Evolutionary conservation across 139 green algal species (phyloP).

Genomic region (Eudorina sp.): DNA sequence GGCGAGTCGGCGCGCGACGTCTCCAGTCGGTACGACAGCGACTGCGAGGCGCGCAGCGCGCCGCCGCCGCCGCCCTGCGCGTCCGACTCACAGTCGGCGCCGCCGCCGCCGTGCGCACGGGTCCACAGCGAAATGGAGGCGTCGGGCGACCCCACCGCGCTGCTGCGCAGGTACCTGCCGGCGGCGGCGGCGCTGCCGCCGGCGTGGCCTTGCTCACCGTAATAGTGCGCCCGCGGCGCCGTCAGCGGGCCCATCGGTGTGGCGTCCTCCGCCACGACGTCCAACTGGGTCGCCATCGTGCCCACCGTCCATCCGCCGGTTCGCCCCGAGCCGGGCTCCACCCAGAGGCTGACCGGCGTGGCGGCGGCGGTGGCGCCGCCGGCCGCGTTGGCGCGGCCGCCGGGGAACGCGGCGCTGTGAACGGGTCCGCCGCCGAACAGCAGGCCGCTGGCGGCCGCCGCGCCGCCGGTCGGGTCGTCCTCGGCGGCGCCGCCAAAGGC

Average conservation of each 20-base stretch:
- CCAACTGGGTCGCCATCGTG: not conserved
- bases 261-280: not conserved
- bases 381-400: not conserved
- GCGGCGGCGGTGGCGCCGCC: not conserved
- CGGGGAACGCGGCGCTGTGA: no score
- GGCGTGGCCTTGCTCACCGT: not conserved
- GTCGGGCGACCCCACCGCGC: not conserved
- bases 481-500: not conserved
- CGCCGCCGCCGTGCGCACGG: not conserved
- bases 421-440: no score
- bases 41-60: not conserved
- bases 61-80: not conserved
- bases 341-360: constrained; percentile 19
- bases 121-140: not conserved
- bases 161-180: not conserved
- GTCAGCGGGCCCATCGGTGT: not conserved
- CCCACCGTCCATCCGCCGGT: not conserved
- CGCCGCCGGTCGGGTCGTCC: not conserved
- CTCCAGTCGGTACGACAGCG: not conserved
- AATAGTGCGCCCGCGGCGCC: not conserved
- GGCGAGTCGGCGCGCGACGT: no score
- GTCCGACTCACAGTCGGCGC: not conserved
- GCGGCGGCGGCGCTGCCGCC: not conserved
- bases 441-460: not conserved
- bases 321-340: not conserved